Evolutionary conservation across 1,284 basidiomycete species (phyloP), one percentile per base, ranked within the genome.

Genomic region (Ceratorhiza oryzae-sativae): DNA sequence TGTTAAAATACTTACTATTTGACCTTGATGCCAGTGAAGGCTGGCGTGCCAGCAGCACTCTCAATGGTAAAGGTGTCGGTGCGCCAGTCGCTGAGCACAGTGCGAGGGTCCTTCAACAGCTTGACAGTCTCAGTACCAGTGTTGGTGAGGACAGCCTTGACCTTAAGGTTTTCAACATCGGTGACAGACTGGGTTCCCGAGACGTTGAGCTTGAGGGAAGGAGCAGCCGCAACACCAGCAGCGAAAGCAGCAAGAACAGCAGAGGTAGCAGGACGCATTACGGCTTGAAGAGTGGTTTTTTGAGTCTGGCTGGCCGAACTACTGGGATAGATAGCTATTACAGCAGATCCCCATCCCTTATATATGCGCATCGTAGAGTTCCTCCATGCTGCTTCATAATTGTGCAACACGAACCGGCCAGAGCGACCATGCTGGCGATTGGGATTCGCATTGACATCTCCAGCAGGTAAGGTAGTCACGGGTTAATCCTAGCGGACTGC

Each of bases 1-100:
- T 13, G 27, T n/a, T 20, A n/a, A 23, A 15, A 12, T 12, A 71
- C 67, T 71, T 36, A 71, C 67, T 71, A 71, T 27, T 71, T 71
- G 55, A 71, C 67, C 27, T 58, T 59, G 55, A 71, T 59, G 1
- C 67, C 67, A 41, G 67, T 59, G 32, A 71, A 71, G 15, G 55
- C 30, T 1, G 67, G 67, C 20, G 42, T 25, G 18, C 67, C 67
- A 48, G 55, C 32, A n/a, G 41, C 45, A 27, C 67, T 41, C 12
- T 59, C 55, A 76, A 86, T 83, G 71, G 71, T 58, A 77, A 85
- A 86, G 41, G 82, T 81, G 74, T 86, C 76, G 25, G 84, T 81
- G 41, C 83, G 81, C 70, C 84, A 74, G 61, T 79, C 79, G 70
- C 80, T 79, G 42, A 72, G 59, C 23, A 72, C 59, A 8, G 59